Conservation (phyloP, 495 filamentous ascomycete species). For the Podospora pseudopauciseta region DNA sequence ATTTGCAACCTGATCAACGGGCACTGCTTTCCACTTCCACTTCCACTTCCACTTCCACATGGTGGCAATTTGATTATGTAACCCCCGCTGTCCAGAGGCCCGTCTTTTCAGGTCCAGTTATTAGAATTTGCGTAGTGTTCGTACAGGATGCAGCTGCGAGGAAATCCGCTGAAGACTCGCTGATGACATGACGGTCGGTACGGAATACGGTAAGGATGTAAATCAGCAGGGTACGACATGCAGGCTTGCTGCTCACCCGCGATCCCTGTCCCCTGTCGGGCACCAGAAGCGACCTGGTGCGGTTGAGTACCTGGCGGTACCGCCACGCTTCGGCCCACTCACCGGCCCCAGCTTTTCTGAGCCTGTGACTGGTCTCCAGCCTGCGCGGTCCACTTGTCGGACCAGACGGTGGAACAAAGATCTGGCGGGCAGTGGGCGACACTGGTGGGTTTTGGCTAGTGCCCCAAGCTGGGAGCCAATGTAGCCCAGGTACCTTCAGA, state of each 20-base stretch:
- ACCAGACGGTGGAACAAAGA: conserved; percentile 25
- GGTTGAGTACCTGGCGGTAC: conserved; percentile 27
- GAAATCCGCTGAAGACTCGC: not conserved
- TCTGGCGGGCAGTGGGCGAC: conserved; percentile 9
- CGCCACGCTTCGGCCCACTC: conserved; percentile 15
- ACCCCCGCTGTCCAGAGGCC: not conserved
- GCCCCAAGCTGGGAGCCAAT: conserved; percentile 12
- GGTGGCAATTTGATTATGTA: not conserved
- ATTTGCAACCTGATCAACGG: not conserved
- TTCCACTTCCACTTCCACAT: not conserved
- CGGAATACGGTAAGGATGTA: conserved; percentile 4
- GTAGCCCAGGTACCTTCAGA: conserved; percentile 13
- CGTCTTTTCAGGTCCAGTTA: not conserved
- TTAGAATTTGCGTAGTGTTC: not conserved
- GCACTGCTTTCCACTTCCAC: not conserved
- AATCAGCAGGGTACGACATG: conserved; percentile 18
- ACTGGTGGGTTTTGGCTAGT: conserved; percentile 22
- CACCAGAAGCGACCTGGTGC: conserved; percentile 25
- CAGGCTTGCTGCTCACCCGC: conserved; percentile 40
- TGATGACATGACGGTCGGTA: not conserved
- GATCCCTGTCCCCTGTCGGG: conserved; percentile 41
- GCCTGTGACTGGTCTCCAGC: conserved; percentile 10
- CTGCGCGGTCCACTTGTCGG: conserved; percentile 9
- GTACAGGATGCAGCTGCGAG: not conserved
- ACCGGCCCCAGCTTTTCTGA: conserved; percentile 14